These are phyloP conservation scores for Cystoderma amianthinum DNA, from an alignment of 768 basidiomycete species.

Conservation along the genomic window DNA sequence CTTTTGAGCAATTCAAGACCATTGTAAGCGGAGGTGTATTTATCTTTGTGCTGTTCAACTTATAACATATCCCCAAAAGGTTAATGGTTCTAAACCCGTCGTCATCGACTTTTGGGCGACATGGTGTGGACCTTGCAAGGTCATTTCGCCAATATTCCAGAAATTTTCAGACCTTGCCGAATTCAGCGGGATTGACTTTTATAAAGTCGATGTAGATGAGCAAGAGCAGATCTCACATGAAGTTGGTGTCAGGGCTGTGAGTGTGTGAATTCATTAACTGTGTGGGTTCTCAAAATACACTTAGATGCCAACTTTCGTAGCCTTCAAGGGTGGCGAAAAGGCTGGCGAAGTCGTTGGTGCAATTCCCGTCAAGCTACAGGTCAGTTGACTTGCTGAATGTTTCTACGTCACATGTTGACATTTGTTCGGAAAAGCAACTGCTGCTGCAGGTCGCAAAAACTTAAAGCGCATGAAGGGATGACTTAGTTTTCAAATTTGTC, in stretches of 20 bases:
- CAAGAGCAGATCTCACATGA: conserved; percentile 46
- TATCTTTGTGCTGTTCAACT: no score
- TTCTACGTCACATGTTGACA: no score
- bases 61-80: no score
- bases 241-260: conserved; percentile 54
- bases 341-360: conserved; percentile 13
- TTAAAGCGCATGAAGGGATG: no score
- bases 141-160: conserved; percentile 63
- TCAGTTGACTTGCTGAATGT: no score
- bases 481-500: no score
- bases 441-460: no score
- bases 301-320: conserved; percentile 32
- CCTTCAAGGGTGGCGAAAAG: conserved; percentile 31
- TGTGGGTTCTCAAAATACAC: neutral
- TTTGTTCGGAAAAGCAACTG: no score
- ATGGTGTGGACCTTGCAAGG: conserved; percentile 69
- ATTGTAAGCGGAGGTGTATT: conserved; percentile 37
- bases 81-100: no score
- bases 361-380: neutral
- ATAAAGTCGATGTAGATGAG: conserved; percentile 71
- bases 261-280: conserved; percentile 17
- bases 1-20: conserved; percentile 29
- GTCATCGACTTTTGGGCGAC: conserved; percentile 74
- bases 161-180: conserved; percentile 34
- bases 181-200: conserved; percentile 42